A percentile compares a stretch with the other conserved stretches of the same genome.
Evolutionary conservation across 352 stramenopile genomes (phyloP).

Genomic region (Phytophthora aleatoria): DNA sequence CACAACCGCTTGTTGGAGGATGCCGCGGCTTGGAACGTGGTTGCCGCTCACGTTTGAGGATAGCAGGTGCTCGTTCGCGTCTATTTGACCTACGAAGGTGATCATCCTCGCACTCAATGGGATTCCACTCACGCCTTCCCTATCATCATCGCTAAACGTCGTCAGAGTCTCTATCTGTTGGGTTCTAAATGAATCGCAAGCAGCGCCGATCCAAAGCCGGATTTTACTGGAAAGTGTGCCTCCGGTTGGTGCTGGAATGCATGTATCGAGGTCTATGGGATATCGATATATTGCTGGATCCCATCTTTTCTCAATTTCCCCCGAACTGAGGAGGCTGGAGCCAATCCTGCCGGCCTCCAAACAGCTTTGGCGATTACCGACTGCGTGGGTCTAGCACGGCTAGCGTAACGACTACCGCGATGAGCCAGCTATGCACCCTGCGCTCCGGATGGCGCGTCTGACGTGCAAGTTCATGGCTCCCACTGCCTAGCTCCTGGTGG

Average conservation of each 20-base stretch:
- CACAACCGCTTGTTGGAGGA: too few species aligned
- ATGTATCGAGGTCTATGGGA: neutral
- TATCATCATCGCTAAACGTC: neutral
- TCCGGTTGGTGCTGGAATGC: neutral
- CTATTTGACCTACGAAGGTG: too few species aligned
- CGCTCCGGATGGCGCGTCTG: neutral
- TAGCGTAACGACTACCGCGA: neutral
- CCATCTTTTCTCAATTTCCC: constrained; percentile 1
- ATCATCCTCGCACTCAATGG: neutral
- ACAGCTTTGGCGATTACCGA: neutral
- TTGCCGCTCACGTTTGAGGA: neutral
- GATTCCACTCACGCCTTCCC: neutral
- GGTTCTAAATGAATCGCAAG: neutral
- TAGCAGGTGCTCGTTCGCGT: neutral
- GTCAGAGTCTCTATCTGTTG: neutral
- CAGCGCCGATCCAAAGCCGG: constrained; percentile 1
- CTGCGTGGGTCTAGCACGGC: neutral
- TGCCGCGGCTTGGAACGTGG: neutral
- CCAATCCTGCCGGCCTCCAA: neutral
- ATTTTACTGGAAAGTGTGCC: neutral
- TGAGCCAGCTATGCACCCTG: neutral
- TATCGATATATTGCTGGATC: constrained; percentile 4
- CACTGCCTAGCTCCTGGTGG: neutral
- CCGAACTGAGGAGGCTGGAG: neutral
- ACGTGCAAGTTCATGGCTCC: neutral